Evolutionary conservation across 2,329 filamentous ascomycete genomes (phyloP), one percentile per base, ranked within the genome.

Genomic region (Dactylellina leptospora): DNA sequence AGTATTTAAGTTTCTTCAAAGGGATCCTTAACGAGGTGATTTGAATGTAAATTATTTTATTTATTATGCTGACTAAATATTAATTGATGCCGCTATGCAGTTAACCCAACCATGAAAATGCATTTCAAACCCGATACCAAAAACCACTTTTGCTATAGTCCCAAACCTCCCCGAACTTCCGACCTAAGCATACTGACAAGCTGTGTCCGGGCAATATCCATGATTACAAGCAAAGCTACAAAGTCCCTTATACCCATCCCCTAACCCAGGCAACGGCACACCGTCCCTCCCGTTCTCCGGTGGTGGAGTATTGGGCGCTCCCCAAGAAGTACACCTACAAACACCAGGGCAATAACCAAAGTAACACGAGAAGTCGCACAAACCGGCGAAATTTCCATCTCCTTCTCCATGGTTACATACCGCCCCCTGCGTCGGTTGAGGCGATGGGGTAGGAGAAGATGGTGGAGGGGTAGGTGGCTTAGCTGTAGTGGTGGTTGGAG

Each of bases 181-280:
- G n/a, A n/a, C n/a, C n/a, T n/a, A n/a, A 22, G 28, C 60, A 40
- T 36, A 48, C 68, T 64, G 56, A 62, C 74, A 75, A 53, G 74
- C 74, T 33, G 77, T 78, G 4, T 75, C 50, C 0, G 82, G 82
- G 54, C 82, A 83, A 68, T 84, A 84, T 0, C 82, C 82, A 74
- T 82, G 81, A 68, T 79, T 80, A 47, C 82, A 84, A 10, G 81
- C 78, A 71, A 79, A 84, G 63, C 79, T 82, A 73, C 83, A 84
- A 13, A 84, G 78, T 0, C 82, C 82, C 38, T 79, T 72, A 70
- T 83, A 84, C 0, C 78, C 76, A 2, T 79, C 78, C 36, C 77
- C 75, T 23, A 79, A 74, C 1, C 79, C 79, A 0, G 76, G 56
- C 1, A 78, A 51, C 2, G 81, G 80, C 33, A 79, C 79, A 0